phyloP scores from a whole-genome alignment of 345 rosid species.

The Camelina neglecta region DNA sequence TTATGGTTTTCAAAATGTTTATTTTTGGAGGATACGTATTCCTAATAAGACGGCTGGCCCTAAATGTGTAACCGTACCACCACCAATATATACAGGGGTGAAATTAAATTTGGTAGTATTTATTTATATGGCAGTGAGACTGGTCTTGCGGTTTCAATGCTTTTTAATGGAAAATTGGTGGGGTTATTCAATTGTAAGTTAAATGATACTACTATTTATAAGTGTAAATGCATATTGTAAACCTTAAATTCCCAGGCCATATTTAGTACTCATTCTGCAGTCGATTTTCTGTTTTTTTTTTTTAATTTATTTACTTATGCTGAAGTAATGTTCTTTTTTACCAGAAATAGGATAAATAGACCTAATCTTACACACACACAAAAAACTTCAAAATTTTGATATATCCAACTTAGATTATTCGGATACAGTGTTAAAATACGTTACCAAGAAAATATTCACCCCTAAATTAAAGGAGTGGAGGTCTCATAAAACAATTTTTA shows the following conservation, averaged over 20 bases:
- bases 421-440: too few species aligned
- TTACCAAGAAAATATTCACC: too few species aligned
- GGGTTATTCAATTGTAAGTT: conserved; percentile 29
- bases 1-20: neutral
- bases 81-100: conserved; percentile 5
- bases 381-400: neutral
- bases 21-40: conserved; percentile 8
- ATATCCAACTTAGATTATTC: neutral
- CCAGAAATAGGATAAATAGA: neutral
- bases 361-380: neutral
- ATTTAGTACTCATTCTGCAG: conserved; percentile 26
- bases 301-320: neutral
- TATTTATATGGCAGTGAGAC: conserved; percentile 40
- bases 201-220: conserved; percentile 12
- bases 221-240: conserved; percentile 9
- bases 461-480: too few species aligned
- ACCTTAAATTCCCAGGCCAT: conserved; percentile 42
- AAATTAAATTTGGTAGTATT: conserved; percentile 30
- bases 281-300: neutral
- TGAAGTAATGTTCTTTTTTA: neutral
- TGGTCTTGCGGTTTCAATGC: conserved; percentile 43
- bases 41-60: conserved; percentile 37
- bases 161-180: conserved; percentile 39
- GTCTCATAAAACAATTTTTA: too few species aligned
- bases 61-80: conserved; percentile 39